Evolutionary conservation across 352 stramenopile genomes (phyloP), one percentile per base, ranked within the genome.

Genomic region (Poterioochromonas sp.): DNA sequence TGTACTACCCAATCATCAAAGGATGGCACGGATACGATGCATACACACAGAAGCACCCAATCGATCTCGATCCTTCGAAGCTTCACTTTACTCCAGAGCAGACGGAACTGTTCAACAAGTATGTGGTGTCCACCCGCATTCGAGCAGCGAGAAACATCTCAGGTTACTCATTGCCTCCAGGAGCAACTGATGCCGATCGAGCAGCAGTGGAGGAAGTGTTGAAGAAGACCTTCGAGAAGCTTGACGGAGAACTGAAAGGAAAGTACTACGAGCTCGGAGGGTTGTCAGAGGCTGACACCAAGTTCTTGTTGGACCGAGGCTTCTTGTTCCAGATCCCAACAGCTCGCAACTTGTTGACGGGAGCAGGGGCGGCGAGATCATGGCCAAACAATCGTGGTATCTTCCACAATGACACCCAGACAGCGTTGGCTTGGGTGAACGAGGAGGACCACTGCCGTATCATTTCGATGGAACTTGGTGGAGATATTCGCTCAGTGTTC

Each of bases 251-350:
- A n/a, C n/a, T n/a, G n/a, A n/a, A n/a, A n/a, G n/a, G n/a, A n/a
- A n/a, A n/a, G n/a, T n/a, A n/a, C n/a, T n/a, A n/a, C n/a, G n/a
- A n/a, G n/a, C n/a, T n/a, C n/a, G n/a, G n/a, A n/a, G n/a, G n/a
- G n/a, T n/a, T n/a, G n/a, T n/a, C n/a, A n/a, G n/a, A n/a, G n/a
- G n/a, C n/a, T n/a, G n/a, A n/a, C n/a, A n/a, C n/a, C n/a, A n/a
- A n/a, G n/a, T n/a, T n/a, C n/a, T n/a, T 97, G 3, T 90, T 94
- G 49, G 85, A 89, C 73, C 87, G 93, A 29, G 91, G 95, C 79
- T 93, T 97, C 76, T 79, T 96, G 0, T 97, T 96, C 82, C 89
- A 96, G 73, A 95, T 96, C 83, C 92, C 92, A 0, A 90, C 92
- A 0, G 89, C 91, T 0, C 88, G 87, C 35, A 93, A 89, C 20